Base-by-base conservation (phyloP, 371 early-diverging fungal species). In the Actinomucor elegans region DNA sequence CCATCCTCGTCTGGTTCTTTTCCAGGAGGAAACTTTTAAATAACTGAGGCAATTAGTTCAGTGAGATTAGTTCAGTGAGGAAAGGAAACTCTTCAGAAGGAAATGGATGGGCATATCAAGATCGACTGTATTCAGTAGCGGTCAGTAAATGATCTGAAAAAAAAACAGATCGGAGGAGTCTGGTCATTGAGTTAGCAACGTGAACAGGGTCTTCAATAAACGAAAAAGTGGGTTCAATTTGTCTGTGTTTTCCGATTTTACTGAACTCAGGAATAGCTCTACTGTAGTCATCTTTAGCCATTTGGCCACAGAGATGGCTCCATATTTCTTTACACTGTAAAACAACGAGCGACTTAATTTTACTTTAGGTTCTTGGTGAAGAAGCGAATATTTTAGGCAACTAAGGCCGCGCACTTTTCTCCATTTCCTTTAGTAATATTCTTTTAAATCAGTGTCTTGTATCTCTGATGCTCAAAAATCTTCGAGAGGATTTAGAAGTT, bases 1-100 rank as follows among this genome's bases (percentile, higher is more conserved):
- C 67, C 66, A 23, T 67, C 57, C 4, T 31, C 26, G 3, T 65
- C 65, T 5, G 67, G 60, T 5, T 62, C 65, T 49, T 64, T 69
- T n/a, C n/a, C n/a, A n/a, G n/a, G n/a, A n/a, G n/a, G n/a, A n/a
- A n/a, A n/a, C n/a, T n/a, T n/a, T n/a, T n/a, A n/a, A n/a, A n/a
- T 5, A 35, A 11, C 3, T 14, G 18, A 4, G 61, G 48, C 4
- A 60, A 23, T 5, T 33, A 4, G 5, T 42, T 33, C 2, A 21
- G 5, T 11, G 9, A 14, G 43, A n/a, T n/a, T n/a, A n/a, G n/a
- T n/a, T n/a, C n/a, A n/a, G n/a, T n/a, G n/a, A n/a, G n/a, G n/a
- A n/a, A n/a, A n/a, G n/a, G n/a, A n/a, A n/a, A n/a, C n/a, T n/a
- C n/a, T n/a, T n/a, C n/a, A n/a, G n/a, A n/a, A n/a, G n/a, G n/a